phyloP scores from a whole-genome alignment of 2,329 filamentous ascomycete species.

The Apiospora marii region DNA sequence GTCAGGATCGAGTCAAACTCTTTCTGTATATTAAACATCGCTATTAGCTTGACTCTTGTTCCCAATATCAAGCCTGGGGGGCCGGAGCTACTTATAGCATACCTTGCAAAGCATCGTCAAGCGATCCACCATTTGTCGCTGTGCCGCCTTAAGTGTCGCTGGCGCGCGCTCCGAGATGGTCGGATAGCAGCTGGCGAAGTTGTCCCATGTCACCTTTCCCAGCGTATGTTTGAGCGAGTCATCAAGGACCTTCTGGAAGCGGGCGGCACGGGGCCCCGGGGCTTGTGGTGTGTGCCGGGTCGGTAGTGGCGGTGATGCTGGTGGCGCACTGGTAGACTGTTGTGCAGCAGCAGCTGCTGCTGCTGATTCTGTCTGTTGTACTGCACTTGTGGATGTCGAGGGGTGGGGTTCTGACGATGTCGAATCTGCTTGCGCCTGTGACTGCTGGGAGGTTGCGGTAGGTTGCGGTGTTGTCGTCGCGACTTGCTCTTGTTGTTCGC shows the following conservation, averaged over 20 bases:
- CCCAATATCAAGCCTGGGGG: too few relatives aligned
- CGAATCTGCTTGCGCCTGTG: conserved; percentile 20
- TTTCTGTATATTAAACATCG: conserved; percentile 42
- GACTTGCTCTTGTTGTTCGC: conserved; percentile 17
- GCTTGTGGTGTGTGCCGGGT: conserved; percentile 51
- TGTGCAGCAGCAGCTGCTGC: conserved; percentile 29
- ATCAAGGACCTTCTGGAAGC: conserved; percentile 62
- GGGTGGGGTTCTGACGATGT: conserved; percentile 6
- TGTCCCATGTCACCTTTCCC: conserved; percentile 61
- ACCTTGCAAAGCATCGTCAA: conserved; percentile 62
- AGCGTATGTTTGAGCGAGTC: conserved; percentile 62
- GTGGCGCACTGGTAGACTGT: conserved; percentile 15
- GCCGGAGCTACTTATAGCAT: conserved; percentile 29
- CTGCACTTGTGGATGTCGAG: conserved; percentile 23
- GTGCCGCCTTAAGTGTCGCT: conserved; percentile 60
- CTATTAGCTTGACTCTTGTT: not conserved
- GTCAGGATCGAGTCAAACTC: conserved; percentile 65
- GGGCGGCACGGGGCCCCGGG: conserved; percentile 64
- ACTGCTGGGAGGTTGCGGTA: conserved; percentile 14
- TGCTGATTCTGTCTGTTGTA: conserved; percentile 29
- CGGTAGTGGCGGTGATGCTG: conserved; percentile 50
- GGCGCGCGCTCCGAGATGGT: conserved; percentile 62
- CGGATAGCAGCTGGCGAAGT: conserved; percentile 69
- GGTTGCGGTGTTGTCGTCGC: conserved; percentile 10
- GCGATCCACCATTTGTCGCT: conserved; percentile 65